Percentiles rank a stretch among this genome's conserved stretches.
These are phyloP conservation scores for Ceratobasidium sp. DNA, from an alignment of 1,284 basidiomycete genomes.

Conservation along the genomic window DNA sequence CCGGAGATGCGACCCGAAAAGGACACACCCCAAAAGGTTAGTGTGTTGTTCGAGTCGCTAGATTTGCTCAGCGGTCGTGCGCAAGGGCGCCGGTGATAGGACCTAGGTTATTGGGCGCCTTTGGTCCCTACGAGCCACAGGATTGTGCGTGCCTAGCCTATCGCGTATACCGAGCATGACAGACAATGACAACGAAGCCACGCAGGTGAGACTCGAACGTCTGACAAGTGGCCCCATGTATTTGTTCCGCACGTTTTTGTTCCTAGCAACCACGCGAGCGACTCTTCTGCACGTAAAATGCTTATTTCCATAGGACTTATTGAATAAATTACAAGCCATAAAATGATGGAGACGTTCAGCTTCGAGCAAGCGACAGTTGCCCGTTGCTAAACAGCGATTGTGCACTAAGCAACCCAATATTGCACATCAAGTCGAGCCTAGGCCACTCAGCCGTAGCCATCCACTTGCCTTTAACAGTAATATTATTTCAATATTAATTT, in stretches of 20 bases:
- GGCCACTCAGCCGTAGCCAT: neutral
- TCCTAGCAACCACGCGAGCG: neutral
- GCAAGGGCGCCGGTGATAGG: too few species aligned
- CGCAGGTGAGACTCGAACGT: too few species aligned
- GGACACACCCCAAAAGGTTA: constrained; percentile 13
- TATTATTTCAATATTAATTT: neutral
- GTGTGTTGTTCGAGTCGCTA: neutral
- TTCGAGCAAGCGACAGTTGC: neutral
- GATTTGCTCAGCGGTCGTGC: too few species aligned
- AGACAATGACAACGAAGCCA: too few species aligned
- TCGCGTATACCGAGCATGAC: too few species aligned
- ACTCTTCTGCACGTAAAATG: neutral
- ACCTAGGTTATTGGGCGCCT: too few species aligned
- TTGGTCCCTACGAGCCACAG: too few species aligned
- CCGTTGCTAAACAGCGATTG: neutral
- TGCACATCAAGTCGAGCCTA: neutral
- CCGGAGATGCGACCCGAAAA: constrained; percentile 10
- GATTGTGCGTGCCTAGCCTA: neutral
- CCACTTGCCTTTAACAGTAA: neutral
- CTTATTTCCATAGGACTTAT: neutral
- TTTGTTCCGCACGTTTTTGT: too few species aligned
- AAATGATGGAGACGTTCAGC: neutral
- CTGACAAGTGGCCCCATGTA: too few species aligned
- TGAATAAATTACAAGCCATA: neutral
- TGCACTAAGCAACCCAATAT: neutral